Evolutionary conservation across 2,329 filamentous ascomycete species (phyloP).

Genomic region (Alternaria postmessia): DNA sequence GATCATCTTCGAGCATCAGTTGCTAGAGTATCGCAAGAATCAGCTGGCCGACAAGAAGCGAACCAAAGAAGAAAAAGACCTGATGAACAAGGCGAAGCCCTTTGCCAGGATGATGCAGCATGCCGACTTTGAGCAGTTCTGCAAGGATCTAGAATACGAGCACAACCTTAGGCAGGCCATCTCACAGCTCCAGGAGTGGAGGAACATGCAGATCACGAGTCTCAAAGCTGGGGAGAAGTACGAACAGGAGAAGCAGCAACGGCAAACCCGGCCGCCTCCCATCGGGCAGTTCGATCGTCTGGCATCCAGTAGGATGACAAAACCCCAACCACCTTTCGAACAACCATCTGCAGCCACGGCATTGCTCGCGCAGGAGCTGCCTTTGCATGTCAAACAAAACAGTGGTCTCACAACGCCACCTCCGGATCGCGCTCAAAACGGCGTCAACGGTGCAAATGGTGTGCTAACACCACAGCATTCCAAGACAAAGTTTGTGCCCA

Average conservation of each 20-base stretch:
- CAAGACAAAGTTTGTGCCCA: slow-evolving; percentile 61
- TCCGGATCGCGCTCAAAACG: slow-evolving; percentile 58
- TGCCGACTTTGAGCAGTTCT: slow-evolving; percentile 86
- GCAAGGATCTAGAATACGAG: slow-evolving; percentile 86
- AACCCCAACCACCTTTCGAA: slow-evolving; percentile 69
- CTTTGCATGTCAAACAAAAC: slow-evolving; percentile 63
- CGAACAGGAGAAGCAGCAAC: slow-evolving; percentile 82
- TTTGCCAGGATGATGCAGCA: slow-evolving; percentile 97
- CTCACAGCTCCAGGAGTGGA: slow-evolving; percentile 91
- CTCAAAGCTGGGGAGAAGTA: slow-evolving; percentile 89
- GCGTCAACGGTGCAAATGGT: slow-evolving; percentile 55
- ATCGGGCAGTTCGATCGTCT: slow-evolving; percentile 88
- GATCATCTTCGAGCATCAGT: slow-evolving; percentile 92
- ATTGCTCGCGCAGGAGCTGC: slow-evolving; percentile 80
- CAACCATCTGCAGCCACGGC: slow-evolving; percentile 77
- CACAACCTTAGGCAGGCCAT: slow-evolving; percentile 92
- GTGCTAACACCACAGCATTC: slow-evolving; percentile 49
- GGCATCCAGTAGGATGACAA: slow-evolving; percentile 73
- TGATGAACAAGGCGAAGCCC: slow-evolving; percentile 92
- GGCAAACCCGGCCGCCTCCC: slow-evolving; percentile 71
- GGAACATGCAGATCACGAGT: slow-evolving; percentile 82
- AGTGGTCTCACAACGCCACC: slow-evolving; percentile 54
- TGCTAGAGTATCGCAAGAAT: slow-evolving; percentile 94
- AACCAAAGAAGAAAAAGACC: slow-evolving; percentile 91
- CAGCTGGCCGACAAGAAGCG: slow-evolving; percentile 89